Evolutionary conservation across 306 rosid genomes (phyloP), one percentile per base, ranked within the genome.

Genomic region (Pyrus bretschneideri): DNA sequence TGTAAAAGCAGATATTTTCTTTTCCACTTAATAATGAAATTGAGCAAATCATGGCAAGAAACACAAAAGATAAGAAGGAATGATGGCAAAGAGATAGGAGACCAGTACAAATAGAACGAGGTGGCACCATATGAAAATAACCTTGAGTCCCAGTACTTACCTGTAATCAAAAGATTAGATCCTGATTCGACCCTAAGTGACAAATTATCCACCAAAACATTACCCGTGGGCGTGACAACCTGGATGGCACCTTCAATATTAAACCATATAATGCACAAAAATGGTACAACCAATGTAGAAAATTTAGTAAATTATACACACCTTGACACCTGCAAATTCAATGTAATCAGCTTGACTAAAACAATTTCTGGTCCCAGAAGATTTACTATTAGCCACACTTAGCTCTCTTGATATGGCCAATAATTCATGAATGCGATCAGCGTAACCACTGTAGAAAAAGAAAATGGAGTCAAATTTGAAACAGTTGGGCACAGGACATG

Each of bases 181-280:
- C 99, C 99, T 65, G 93, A 74, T 59, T 91, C 93, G 78, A 96
- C 93, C 88, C 82, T 88, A 69, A 96, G 93, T 54, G 87, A 88
- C 91, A 96, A 83, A 76, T 89, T 79, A 83, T 91, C 97, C 86
- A 96, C 99, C 92, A 96, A 89, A 82, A 91, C 91, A 82, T 96
- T 92, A 73, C 88, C 91, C 62, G 98, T 89, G 49, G 99, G 99
- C 12, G 99, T 92, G 73, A 96, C 98, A 74, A 96, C 98, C 99
- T 96, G 93, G 45, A 78, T 65, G 40, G 82, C 54, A 82, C 58
- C 66, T 44, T 61, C 74, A 80, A 57, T 33, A 69, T 87, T 54
- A 85, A 74, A 83, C 79, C 65, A 81, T 49, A 17, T 68, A 23
- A 79, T 52, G 68, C 71, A 51, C 72, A 82, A 73, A 59, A 25